Base-by-base conservation (phyloP, 1,284 basidiomycete species). In the Puccinia triticina region DNA sequence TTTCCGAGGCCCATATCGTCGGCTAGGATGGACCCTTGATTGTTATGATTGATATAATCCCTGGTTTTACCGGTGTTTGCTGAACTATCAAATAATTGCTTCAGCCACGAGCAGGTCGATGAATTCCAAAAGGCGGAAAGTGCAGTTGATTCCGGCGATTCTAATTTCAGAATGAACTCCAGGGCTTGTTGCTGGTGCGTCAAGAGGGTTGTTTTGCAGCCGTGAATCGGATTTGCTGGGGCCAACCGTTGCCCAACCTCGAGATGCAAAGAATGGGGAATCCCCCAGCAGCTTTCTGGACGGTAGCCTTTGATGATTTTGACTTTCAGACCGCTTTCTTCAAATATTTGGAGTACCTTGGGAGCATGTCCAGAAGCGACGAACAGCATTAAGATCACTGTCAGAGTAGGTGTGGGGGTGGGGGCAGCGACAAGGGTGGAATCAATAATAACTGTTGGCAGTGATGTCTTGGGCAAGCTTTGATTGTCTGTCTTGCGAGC, bases 1-100 rank as follows among this genome's bases (percentile, higher is more conserved):
- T 67, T 67, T 37, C 64, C 64, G 2, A 67, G 34, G 7, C 64
- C 64, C 64, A 67, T 67, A 43, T 67, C 64, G 23, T 67, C 64
- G 18, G 64, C 64, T 10, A 67, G 32, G n/a, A 67, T 67, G 29
- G 64, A 67, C 16, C 64, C 64, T 23, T 40, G 29, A 40, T 14
- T 43, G 8, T 67, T 14, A 37, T 21, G 40, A 67, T 34, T 67
- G 8, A 67, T 67, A 23, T 67, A 16, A 23, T 18, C 8, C 12
- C 23, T 34, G 32, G 29, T 67, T 67, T 37, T 37, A 16, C 40
- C 40, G 34, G 10, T 67, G 32, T 7, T n/a, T 16, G 18, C 64
- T n/a, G n/a, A 67, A 67, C 37, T 2, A 40, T 40, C 64, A 43
- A 67, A 67, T 14, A 43, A 67, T 34, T 67, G 29, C 18, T 21